A percentile compares a stretch with the other conserved stretches of the same genome.
These are phyloP conservation scores for Cladosporium velox DNA, from an alignment of 2,329 filamentous ascomycete genomes.

Conservation along the genomic window DNA sequence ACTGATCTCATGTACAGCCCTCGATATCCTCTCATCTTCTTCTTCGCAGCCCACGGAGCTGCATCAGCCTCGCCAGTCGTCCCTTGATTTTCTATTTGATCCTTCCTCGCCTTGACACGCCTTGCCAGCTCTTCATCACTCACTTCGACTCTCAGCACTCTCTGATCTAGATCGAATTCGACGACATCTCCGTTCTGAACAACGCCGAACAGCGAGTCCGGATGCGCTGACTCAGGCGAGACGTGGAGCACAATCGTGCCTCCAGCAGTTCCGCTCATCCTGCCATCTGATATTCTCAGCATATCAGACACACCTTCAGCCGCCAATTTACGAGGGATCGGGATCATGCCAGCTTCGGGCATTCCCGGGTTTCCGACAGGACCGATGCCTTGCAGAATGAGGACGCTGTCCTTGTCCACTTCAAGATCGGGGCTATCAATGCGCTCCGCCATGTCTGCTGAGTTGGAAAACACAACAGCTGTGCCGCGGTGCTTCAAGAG, in stretches of 20 bases:
- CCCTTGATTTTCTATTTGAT: conserved; percentile 26
- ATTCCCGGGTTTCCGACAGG: conserved; percentile 56
- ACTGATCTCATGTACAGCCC: conserved; percentile 62
- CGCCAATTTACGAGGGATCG: conserved; percentile 51
- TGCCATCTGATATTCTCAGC: conserved; percentile 56
- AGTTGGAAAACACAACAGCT: conserved; percentile 53
- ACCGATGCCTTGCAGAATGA: conserved; percentile 53
- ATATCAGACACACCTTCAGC: conserved; percentile 53
- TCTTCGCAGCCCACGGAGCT: conserved; percentile 32
- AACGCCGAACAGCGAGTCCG: conserved; percentile 51
- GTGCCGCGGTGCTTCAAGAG: conserved; percentile 49
- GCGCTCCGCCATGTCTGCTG: conserved; percentile 48
- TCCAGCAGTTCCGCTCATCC: conserved; percentile 59
- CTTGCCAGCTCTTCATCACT: conserved; percentile 44
- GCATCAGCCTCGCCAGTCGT: conserved; percentile 20
- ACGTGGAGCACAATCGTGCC: conserved; percentile 58
- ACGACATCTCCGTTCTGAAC: conserved; percentile 53
- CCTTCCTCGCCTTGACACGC: conserved; percentile 40
- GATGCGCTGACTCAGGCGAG: conserved; percentile 53
- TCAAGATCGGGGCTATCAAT: conserved; percentile 50
- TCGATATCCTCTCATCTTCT: conserved; percentile 56
- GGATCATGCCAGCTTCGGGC: conserved; percentile 56
- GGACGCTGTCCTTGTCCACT: conserved; percentile 48
- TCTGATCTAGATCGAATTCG: conserved; percentile 47
- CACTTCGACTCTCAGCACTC: conserved; percentile 47